phyloP scores from a whole-genome alignment of 1,139 yeast genomes.

The Candida gigantensis region DNA sequence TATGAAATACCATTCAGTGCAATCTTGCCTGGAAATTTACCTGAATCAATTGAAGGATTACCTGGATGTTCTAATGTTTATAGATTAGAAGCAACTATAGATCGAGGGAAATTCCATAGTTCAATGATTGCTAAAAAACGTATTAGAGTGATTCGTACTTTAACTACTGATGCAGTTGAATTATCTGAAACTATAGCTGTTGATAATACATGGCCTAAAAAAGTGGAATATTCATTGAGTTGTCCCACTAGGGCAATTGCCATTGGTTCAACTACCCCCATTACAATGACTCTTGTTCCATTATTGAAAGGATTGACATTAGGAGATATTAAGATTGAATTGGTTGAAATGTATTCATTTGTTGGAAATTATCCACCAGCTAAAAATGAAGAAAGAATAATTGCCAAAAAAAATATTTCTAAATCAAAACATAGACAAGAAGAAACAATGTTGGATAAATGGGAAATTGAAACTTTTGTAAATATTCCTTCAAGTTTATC shows the following conservation, averaged over 20 bases:
- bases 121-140: constrained; percentile 70
- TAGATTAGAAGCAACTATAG: constrained; percentile 75
- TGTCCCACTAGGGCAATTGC: constrained; percentile 90
- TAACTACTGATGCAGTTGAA: constrained; percentile 86
- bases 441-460: constrained; percentile 59
- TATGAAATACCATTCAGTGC: constrained; percentile 90
- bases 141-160: constrained; percentile 81
- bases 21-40: constrained; percentile 78
- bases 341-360: constrained; percentile 68
- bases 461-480: constrained; percentile 70
- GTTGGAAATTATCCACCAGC: constrained; percentile 58
- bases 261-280: constrained; percentile 76
- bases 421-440: constrained; percentile 12
- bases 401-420: constrained; percentile 42
- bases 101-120: constrained; percentile 75
- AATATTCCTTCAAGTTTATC: constrained; percentile 71
- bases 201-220: constrained; percentile 94
- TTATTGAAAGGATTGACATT: constrained; percentile 75
- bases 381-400: constrained; percentile 59
- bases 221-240: constrained; percentile 85
- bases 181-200: constrained; percentile 90
- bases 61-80: constrained; percentile 84
- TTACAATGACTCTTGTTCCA: constrained; percentile 75
- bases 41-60: constrained; percentile 89
- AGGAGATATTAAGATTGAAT: constrained; percentile 66